A percentile compares a stretch with the other conserved stretches of the same genome.
Evolutionary conservation across 805 yeast species (phyloP).

Genomic region (Clavispora vitiphila): DNA sequence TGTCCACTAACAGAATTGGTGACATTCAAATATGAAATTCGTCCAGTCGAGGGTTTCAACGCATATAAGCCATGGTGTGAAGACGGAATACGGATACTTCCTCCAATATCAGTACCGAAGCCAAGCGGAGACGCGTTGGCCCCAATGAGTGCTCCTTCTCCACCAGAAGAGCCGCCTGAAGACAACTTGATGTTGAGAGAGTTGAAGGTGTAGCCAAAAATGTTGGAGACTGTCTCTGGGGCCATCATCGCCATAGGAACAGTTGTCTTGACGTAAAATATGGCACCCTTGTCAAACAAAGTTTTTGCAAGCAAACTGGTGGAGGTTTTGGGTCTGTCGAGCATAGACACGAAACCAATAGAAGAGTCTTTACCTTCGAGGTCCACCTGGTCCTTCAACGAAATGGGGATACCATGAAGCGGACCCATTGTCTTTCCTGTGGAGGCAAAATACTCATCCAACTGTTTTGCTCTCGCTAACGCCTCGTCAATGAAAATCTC

Average conservation of each 20-base stretch:
- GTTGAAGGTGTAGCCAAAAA: conserved; percentile 53
- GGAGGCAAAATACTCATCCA: conserved; percentile 12
- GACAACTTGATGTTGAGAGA: conserved; percentile 50
- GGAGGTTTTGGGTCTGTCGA: background rate
- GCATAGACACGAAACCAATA: background rate
- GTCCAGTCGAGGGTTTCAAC: conserved; percentile 53
- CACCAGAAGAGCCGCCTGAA: conserved; percentile 66
- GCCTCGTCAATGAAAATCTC: conserved; percentile 21
- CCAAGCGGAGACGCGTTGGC: conserved; percentile 55
- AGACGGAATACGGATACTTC: conserved; percentile 61
- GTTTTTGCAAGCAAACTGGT: conserved; percentile 27
- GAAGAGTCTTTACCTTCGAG: background rate
- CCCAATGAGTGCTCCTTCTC: conserved; percentile 59
- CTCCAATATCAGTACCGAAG: conserved; percentile 66
- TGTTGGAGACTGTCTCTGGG: conserved; percentile 52
- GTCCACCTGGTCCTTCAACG: conserved; percentile 3
- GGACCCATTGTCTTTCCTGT: conserved; percentile 11
- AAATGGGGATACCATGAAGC: conserved; percentile 2
- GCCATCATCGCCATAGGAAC: conserved; percentile 68
- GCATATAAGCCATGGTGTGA: conserved; percentile 57
- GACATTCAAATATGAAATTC: conserved; percentile 29
- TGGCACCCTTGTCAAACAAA: conserved; percentile 45
- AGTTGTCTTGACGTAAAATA: conserved; percentile 56
- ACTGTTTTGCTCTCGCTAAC: conserved; percentile 13
- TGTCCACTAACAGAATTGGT: conserved; percentile 35